These are phyloP conservation scores for Bisporella sp. DNA, from an alignment of 2,329 filamentous ascomycete species.

Conservation along the genomic window DNA sequence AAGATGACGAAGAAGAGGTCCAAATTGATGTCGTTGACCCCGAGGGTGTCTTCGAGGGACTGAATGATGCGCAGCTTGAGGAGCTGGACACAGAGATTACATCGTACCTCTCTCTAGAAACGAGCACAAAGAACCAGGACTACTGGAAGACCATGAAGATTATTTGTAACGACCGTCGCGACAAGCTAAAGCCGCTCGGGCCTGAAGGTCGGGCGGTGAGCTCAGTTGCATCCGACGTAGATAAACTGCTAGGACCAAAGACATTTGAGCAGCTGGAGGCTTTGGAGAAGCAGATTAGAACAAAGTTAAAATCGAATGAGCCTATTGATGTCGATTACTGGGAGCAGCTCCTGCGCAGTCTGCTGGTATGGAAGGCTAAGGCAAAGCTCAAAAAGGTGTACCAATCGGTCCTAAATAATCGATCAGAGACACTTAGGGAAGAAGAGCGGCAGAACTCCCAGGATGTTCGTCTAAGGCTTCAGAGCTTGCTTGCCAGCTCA, in stretches of 20 bases:
- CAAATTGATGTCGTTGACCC: conserved; percentile 74
- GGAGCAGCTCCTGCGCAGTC: conserved; percentile 81
- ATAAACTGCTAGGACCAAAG: conserved; percentile 80
- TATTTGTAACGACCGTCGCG: conserved; percentile 70
- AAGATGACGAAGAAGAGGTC: conserved; percentile 67
- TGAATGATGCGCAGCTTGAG: conserved; percentile 58
- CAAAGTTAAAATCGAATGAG: conserved; percentile 81
- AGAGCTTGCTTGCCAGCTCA: conserved; percentile 33
- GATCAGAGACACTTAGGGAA: conserved; percentile 58
- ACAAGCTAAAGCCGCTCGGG: conserved; percentile 53
- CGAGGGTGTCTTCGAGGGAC: conserved; percentile 68
- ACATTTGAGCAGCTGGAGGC: conserved; percentile 77
- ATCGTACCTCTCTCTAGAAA: conserved; percentile 76
- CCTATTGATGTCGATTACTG: conserved; percentile 92
- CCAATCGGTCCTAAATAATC: conserved; percentile 64
- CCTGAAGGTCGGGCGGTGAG: conserved; percentile 66
- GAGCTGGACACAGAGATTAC: conserved; percentile 78
- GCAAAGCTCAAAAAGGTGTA: conserved; percentile 75
- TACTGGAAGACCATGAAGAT: conserved; percentile 91
- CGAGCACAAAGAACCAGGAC: conserved; percentile 66
- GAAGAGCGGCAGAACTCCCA: conserved; percentile 63
- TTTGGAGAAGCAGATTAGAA: conserved; percentile 79
- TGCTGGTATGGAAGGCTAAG: conserved; percentile 87
- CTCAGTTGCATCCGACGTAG: conserved; percentile 81
- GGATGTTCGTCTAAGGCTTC: conserved; percentile 44